phyloP scores from a whole-genome alignment of 73 alveolate genomes.

The Tetrahymena malaccensis region DNA sequence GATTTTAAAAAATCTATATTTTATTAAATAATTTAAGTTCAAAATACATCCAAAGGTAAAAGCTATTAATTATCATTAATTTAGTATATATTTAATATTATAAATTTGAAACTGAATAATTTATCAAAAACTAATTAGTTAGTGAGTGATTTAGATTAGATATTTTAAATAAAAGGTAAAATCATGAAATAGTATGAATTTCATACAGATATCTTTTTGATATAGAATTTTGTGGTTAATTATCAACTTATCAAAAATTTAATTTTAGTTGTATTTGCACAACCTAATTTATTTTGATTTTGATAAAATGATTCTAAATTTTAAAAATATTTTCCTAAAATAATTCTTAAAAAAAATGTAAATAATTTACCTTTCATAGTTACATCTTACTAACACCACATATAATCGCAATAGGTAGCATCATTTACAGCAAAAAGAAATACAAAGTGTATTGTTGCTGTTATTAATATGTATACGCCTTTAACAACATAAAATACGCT shows the following conservation, averaged over 20 bases:
- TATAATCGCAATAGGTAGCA: neutral
- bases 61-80: too few species aligned
- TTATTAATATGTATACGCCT: neutral
- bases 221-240: too few species aligned
- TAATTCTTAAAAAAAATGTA: neutral
- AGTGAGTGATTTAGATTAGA: neutral
- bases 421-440: neutral
- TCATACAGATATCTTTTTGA: too few species aligned
- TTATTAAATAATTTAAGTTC: too few species aligned
- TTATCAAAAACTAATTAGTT: neutral
- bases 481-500: neutral
- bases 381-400: neutral
- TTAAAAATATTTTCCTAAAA: neutral
- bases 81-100: too few species aligned
- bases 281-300: neutral
- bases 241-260: too few species aligned
- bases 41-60: too few species aligned
- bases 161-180: neutral
- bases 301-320: too few species aligned
- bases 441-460: neutral
- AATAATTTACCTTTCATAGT: neutral
- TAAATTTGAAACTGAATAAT: neutral
- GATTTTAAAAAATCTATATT: neutral
- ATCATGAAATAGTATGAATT: too few species aligned
- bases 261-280: too few species aligned